Evolutionary conservation across 148 eudicot species (phyloP).

Genomic region (Polygonum aviculare): DNA sequence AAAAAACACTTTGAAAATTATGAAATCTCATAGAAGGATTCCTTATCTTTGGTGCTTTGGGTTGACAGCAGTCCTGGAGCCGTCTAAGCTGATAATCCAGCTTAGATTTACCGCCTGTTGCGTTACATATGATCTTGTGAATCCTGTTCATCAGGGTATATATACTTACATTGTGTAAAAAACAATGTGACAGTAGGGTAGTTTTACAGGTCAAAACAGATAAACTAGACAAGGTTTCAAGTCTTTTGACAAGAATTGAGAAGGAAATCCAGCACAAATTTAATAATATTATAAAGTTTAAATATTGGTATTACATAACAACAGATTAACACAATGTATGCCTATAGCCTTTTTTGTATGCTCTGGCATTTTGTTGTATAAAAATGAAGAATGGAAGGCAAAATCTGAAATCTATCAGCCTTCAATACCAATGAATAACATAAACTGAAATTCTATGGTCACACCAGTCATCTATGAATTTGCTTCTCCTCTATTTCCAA

Average conservation of each 20-base stretch:
- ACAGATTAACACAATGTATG: not conserved
- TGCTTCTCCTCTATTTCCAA: not conserved
- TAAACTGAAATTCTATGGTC: not conserved
- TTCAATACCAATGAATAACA: not conserved
- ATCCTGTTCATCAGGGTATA: not conserved
- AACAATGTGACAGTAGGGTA: not conserved
- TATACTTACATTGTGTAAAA: not conserved
- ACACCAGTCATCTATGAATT: not conserved
- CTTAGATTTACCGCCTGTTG: constrained; percentile 6
- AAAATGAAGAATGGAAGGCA: not conserved
- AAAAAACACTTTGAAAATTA: too few relatives aligned
- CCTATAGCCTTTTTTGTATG: not conserved
- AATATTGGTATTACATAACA: too few relatives aligned
- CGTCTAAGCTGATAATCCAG: not conserved
- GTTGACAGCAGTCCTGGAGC: not conserved
- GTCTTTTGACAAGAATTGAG: not conserved
- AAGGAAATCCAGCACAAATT: not conserved
- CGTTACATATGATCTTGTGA: not conserved
- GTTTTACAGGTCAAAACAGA: not conserved
- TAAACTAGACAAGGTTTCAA: not conserved
- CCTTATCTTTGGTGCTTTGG: too few relatives aligned
- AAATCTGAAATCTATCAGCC: not conserved
- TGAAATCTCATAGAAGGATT: too few relatives aligned
- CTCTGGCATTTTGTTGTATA: not conserved
- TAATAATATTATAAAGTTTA: not conserved